Evolutionary conservation across 108 stramenopile genomes (phyloP).

Genomic region (Cyclostephanos tholiformis): DNA sequence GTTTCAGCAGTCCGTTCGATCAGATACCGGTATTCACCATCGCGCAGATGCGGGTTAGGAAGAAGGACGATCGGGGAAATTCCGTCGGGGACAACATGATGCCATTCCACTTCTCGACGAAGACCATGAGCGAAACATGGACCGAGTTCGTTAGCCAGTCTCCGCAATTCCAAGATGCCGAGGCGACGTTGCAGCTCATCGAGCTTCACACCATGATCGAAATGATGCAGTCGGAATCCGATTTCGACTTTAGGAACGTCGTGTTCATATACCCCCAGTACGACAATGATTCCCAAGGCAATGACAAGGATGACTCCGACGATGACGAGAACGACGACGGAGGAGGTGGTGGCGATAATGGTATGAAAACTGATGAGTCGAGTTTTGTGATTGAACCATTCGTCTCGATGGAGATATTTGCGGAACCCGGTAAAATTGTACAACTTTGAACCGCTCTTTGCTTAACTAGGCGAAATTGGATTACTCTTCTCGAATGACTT

Average conservation of each 20-base stretch:
- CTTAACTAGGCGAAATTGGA: not conserved
- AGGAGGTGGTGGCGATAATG: constrained; percentile 47
- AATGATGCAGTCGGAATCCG: constrained; percentile 55
- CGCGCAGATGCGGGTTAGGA: constrained; percentile 49
- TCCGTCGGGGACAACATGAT: constrained; percentile 35
- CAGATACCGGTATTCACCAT: constrained; percentile 53
- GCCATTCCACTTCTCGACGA: constrained; percentile 45
- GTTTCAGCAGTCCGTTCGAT: constrained; percentile 41
- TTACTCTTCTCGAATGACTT: not conserved
- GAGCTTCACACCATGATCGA: constrained; percentile 50
- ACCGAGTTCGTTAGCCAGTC: constrained; percentile 31
- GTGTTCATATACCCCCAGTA: constrained; percentile 46
- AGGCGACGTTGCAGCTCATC: constrained; percentile 48
- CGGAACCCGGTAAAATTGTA: constrained; percentile 19
- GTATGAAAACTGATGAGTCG: constrained; percentile 32
- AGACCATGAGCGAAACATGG: constrained; percentile 52
- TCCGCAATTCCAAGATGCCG: constrained; percentile 40
- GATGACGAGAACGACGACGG: constrained; percentile 42
- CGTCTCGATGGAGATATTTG: constrained; percentile 45
- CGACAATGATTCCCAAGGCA: constrained; percentile 27
- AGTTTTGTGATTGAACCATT: constrained; percentile 41
- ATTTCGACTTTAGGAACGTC: constrained; percentile 50
- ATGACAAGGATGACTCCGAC: constrained; percentile 18
- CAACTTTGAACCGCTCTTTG: constrained; percentile 7
- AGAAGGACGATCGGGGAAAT: constrained; percentile 41